A percentile compares a stretch with the other conserved stretches of the same genome.
These are phyloP conservation scores for Rhexocercosporidium sp. DNA, from an alignment of 2,329 filamentous ascomycete genomes.

Conservation along the genomic window DNA sequence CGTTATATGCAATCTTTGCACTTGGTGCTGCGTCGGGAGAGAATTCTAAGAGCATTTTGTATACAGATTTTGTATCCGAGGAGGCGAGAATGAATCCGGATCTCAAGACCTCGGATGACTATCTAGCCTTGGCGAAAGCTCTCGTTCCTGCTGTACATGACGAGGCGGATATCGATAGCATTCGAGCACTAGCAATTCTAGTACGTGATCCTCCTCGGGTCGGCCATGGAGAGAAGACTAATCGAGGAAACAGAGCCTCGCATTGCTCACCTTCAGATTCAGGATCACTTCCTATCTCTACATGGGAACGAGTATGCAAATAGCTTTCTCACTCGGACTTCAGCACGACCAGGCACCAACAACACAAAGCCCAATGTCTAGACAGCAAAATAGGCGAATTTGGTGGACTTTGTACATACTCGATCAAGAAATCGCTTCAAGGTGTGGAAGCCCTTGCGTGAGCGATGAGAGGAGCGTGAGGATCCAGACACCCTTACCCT, in stretches of 20 bases:
- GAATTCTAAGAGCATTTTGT: background rate
- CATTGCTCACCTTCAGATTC: constrained; percentile 28
- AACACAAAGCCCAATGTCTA: constrained; percentile 27
- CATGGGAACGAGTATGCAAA: constrained; percentile 30
- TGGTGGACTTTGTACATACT: constrained; percentile 33
- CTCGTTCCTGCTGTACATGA: constrained; percentile 29
- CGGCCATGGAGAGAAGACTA: background rate
- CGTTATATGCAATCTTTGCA: constrained; percentile 30
- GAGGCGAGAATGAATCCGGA: constrained; percentile 10
- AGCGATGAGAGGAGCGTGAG: constrained; percentile 28
- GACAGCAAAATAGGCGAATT: constrained; percentile 29
- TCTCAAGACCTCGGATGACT: constrained; percentile 23
- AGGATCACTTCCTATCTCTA: constrained; percentile 32
- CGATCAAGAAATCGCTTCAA: constrained; percentile 29
- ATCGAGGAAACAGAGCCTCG: constrained; percentile 20
- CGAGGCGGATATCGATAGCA: constrained; percentile 32
- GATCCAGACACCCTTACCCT: constrained; percentile 27
- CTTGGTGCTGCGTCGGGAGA: constrained; percentile 24
- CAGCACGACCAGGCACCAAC: constrained; percentile 29
- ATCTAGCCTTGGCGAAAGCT: constrained; percentile 28
- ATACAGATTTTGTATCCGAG: background rate
- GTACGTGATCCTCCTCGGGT: constrained; percentile 1
- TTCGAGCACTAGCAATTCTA: constrained; percentile 29
- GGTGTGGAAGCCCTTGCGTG: constrained; percentile 29
- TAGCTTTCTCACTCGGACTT: constrained; percentile 30